Base-by-base conservation (phyloP, 192 early-diverging fungal species). In the Backusella australiensis region DNA sequence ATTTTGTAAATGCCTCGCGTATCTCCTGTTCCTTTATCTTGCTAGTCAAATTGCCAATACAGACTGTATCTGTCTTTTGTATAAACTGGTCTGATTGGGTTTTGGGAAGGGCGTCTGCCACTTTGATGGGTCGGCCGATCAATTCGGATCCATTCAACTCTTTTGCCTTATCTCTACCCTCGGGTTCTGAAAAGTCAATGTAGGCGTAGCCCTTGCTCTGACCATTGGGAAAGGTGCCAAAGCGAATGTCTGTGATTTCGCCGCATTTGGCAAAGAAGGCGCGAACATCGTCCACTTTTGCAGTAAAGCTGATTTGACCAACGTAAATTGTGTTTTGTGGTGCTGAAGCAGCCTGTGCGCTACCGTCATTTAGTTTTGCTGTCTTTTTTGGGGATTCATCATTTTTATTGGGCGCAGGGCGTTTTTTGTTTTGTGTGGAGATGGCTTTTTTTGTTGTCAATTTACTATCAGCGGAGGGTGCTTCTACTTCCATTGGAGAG, bases 131-230 rank as follows among this genome's bases (percentile, higher is more conserved):
- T 75, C 96, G 93, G 34, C 96, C 96, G 67, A 94, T 94, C 38
- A 96, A 80, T 74, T 96, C 91, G 66, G 89, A 84, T 34, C 89
- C 94, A 67, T 86, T 82, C 53, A 91, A 83, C 35, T 85, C 84
- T 67, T 91, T 70, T 15, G 94, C 95, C 75, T 88, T 89, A 66
- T 90, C 80, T 72, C 89, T 92, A 38, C 81, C 85, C 68, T 87
- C 93, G 26, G 84, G 74, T 42, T 80, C 78, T 68, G 86, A 80
- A 79, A 97, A 98, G 69, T 97, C 95, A 38, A 98, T 89, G 86
- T 97, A 96, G 69, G 91, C 96, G 80, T 93, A 97, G 42, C 95
- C 95, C 80, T 92, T 94, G 52, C 94, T 88, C 68, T 84, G 82
- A 52, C 91, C 91, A 44, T 89, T 87, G 68, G 88, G 87, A 21